Evolutionary conservation across 495 filamentous ascomycete species (phyloP).

Genomic region (Aspergillus biplanus): DNA sequence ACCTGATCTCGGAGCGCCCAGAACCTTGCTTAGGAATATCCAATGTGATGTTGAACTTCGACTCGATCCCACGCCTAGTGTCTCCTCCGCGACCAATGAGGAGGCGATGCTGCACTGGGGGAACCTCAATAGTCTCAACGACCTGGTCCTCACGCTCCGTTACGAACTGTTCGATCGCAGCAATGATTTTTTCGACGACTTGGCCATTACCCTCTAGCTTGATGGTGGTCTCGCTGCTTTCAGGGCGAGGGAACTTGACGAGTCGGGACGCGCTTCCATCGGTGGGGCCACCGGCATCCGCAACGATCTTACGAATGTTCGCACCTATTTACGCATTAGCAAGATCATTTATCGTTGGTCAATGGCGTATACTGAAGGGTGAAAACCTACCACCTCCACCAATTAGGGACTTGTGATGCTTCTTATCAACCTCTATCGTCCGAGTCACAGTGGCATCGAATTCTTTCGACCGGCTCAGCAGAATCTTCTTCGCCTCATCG

Average conservation of each 20-base stretch:
- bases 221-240: conserved; percentile 76
- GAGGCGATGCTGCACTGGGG: conserved; percentile 82
- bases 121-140: conserved; percentile 74
- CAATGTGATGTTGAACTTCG: conserved; percentile 83
- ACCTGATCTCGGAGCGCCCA: conserved; percentile 71
- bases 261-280: conserved; percentile 80
- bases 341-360: conserved; percentile 10
- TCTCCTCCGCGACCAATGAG: conserved; percentile 93
- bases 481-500: conserved; percentile 81
- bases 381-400: conserved; percentile 76
- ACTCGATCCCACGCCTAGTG: conserved; percentile 80
- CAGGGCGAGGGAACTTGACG: conserved; percentile 87
- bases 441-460: conserved; percentile 86
- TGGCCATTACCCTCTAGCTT: conserved; percentile 79
- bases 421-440: conserved; percentile 85
- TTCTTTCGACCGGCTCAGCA: conserved; percentile 78
- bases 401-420: conserved; percentile 89
- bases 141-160: conserved; percentile 77
- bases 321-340: conserved; percentile 64
- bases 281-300: conserved; percentile 84
- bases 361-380: not conserved
- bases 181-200: conserved; percentile 87
- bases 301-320: conserved; percentile 83
- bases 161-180: conserved; percentile 77
- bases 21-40: conserved; percentile 85